A percentile compares a stretch with the other conserved stretches of the same genome.
phyloP scores from a whole-genome alignment of 2,329 filamentous ascomycete species.

The Cladosporium sp. region DNA sequence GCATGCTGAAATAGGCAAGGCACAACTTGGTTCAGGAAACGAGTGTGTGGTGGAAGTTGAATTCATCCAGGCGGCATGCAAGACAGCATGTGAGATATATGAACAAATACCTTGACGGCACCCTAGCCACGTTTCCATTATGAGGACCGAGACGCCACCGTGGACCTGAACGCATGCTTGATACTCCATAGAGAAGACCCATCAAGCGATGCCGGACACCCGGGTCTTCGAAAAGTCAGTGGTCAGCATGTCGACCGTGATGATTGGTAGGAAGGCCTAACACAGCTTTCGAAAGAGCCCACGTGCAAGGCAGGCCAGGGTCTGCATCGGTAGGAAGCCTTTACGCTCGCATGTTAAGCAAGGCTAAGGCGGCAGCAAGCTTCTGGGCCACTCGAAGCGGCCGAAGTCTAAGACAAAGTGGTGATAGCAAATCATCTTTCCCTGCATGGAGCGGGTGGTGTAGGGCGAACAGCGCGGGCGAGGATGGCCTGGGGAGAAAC shows the following conservation, averaged over 20 bases:
- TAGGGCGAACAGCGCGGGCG: background rate
- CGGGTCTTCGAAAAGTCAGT: background rate
- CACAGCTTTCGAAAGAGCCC: background rate
- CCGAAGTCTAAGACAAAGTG: background rate
- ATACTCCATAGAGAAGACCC: background rate
- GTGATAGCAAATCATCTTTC: background rate
- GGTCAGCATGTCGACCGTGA: background rate
- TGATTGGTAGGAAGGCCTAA: background rate
- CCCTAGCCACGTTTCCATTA: background rate
- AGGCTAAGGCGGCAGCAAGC: conserved; percentile 16
- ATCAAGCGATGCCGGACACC: conserved; percentile 1
- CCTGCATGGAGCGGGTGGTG: background rate
- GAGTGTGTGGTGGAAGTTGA: background rate
- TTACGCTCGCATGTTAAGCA: conserved; percentile 11
- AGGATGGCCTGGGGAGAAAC: background rate
- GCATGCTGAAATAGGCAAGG: conserved; percentile 9
- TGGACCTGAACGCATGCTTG: background rate
- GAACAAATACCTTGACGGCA: background rate
- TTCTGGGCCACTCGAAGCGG: background rate
- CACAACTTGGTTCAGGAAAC: background rate
- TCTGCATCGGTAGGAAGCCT: conserved; percentile 5
- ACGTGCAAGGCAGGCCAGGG: conserved; percentile 9
- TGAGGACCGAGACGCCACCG: background rate
- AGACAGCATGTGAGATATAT: background rate
- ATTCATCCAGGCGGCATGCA: background rate